These are phyloP conservation scores for Aspergillus tamarii DNA, from an alignment of 2,329 filamentous ascomycete species.

Conservation along the genomic window DNA sequence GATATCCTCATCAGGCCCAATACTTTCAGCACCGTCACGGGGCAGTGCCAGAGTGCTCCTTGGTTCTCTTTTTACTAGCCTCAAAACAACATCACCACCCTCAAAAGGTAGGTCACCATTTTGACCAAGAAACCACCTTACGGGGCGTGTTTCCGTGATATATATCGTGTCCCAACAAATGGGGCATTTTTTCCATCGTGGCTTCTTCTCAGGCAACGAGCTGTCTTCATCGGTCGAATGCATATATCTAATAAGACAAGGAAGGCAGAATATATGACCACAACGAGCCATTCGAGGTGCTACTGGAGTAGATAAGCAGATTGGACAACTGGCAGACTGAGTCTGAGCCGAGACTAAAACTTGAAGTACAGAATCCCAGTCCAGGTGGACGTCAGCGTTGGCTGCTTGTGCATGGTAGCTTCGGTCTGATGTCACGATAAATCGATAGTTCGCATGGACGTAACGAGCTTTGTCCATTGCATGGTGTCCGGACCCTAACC, in stretches of 20 bases:
- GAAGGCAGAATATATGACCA: slow-evolving; percentile 94
- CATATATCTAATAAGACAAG: slow-evolving; percentile 95
- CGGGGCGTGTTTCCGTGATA: slow-evolving; percentile 83
- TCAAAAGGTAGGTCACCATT: slow-evolving; percentile 78
- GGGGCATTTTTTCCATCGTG: slow-evolving; percentile 91
- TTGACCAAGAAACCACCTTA: slow-evolving; percentile 88
- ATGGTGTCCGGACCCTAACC: slow-evolving; percentile 85
- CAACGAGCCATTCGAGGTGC: slow-evolving; percentile 96
- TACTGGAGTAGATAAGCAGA: slow-evolving; percentile 89
- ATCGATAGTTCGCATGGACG: slow-evolving; percentile 96
- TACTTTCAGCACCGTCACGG: slow-evolving; percentile 73
- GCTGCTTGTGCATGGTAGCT: slow-evolving; percentile 79
- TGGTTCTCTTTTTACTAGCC: slow-evolving; percentile 78
- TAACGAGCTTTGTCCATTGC: slow-evolving; percentile 88
- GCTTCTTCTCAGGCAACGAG: slow-evolving; percentile 65
- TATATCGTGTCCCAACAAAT: slow-evolving; percentile 96
- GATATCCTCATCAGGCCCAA: slow-evolving; percentile 72
- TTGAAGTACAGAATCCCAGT: slow-evolving; percentile 90
- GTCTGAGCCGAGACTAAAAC: slow-evolving; percentile 88
- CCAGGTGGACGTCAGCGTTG: slow-evolving; percentile 85
- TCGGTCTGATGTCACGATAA: slow-evolving; percentile 83
- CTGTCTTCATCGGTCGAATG: slow-evolving; percentile 77
- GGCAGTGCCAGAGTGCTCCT: slow-evolving; percentile 86
- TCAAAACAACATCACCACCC: slow-evolving; percentile 85
- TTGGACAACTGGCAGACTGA: slow-evolving; percentile 86